Evolutionary conservation across 2,329 filamentous ascomycete genomes (phyloP), one percentile per base, ranked within the genome.

Genomic region (Exophiala sp.): DNA sequence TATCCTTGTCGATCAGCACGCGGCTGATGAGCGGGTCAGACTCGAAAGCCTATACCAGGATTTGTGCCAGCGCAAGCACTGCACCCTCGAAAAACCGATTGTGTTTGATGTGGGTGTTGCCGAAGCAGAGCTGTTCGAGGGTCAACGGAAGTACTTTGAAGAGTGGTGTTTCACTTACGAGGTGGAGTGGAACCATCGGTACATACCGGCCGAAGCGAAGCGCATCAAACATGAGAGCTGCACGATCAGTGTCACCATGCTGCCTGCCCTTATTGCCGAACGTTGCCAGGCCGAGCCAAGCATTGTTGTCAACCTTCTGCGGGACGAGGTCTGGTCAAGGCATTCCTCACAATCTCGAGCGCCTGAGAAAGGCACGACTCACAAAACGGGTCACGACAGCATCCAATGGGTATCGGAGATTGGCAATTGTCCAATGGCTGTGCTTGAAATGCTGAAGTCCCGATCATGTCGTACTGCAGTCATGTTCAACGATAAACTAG

Each of bases 1-100:
- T 3, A 75, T 95, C 0, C 73, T 96, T 32, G 76, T 96, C 4
- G 93, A 98, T 62, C 93, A 98, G 63, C 93, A 98, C 64, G 93
- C 93, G 1, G 93, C 90, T 2, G 91, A 96, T 64, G 93, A 98
- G 70, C 79, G 93, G 39, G 82, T 86, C 55, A 82, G 83, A 1
- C 78, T 97, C 1, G 93, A 98, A 64, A 64, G 67, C 0, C 73
- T 98, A 1, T 81, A 94, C 64, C 55, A 63, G 19, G 74, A 80
- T 2, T 68, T 86, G 24, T 81, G 75, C 58, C 11, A 30, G 11
- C 66, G 65, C 13, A 57, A 64, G 19, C 48, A 30, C 8, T 39
- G 63, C 0, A 47, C 11, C 9, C 66, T 80, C 2, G 61, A 64
- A 1, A 78, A 74, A 18, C 74, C 81, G 0, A 64, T 94, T 0